Evolutionary conservation across 257 asterid species (phyloP).

Genomic region (Striga asiatica): DNA sequence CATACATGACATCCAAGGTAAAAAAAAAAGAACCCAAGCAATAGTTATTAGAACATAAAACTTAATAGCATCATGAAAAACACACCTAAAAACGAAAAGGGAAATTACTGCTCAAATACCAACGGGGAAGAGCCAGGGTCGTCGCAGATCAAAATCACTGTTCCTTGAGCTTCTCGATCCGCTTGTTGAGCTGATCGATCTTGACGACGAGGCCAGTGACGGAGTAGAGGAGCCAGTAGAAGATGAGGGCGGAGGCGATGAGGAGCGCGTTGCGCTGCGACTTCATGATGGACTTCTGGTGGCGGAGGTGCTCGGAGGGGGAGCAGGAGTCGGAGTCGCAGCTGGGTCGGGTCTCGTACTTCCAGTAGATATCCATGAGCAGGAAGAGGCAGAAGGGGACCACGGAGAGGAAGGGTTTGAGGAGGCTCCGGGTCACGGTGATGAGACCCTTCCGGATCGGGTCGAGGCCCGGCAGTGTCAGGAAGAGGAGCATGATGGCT

Average conservation of each 20-base stretch:
- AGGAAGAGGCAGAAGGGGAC: slow-evolving; percentile 88
- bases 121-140: neutral
- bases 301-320: slow-evolving; percentile 82
- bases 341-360: slow-evolving; percentile 71
- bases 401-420: slow-evolving; percentile 67
- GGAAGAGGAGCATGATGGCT: slow-evolving; percentile 89
- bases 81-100: neutral
- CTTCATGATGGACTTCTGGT: slow-evolving; percentile 86
- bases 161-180: slow-evolving; percentile 68
- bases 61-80: neutral
- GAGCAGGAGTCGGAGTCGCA: slow-evolving; percentile 77
- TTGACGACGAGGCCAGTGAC: slow-evolving; percentile 71
- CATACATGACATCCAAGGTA: no score
- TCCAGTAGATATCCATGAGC: slow-evolving; percentile 88
- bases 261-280: slow-evolving; percentile 90
- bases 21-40: no score
- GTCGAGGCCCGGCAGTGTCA: slow-evolving; percentile 80
- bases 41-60: no score
- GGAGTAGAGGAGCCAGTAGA: slow-evolving; percentile 87
- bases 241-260: slow-evolving; percentile 69
- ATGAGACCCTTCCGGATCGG: slow-evolving; percentile 78
- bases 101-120: neutral
- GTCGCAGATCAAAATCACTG: slow-evolving; percentile 13
- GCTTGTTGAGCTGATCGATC: slow-evolving; percentile 45
- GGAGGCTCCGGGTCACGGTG: slow-evolving; percentile 60